These are phyloP conservation scores for Colletotrichum musicola DNA, from an alignment of 2,329 filamentous ascomycete species.

Conservation along the genomic window DNA sequence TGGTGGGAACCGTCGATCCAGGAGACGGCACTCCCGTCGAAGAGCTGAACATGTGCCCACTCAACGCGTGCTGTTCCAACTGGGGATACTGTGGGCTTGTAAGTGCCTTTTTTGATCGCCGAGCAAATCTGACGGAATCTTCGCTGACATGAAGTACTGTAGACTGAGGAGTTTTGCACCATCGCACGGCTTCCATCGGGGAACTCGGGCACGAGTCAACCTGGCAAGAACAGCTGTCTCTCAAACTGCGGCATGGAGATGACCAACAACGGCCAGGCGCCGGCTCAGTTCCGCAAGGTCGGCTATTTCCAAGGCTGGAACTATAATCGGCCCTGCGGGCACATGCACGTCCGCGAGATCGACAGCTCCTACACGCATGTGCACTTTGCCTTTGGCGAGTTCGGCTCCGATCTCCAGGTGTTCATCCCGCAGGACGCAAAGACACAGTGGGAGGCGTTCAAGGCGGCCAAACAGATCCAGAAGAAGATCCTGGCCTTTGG, in stretches of 20 bases:
- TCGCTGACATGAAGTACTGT: too few species aligned
- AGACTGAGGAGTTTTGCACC: too few species aligned
- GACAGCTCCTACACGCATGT: slow-evolving; percentile 45
- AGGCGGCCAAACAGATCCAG: slow-evolving; percentile 24
- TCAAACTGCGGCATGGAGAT: slow-evolving; percentile 54
- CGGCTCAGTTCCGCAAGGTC: slow-evolving; percentile 44
- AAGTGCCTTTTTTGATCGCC: too few species aligned
- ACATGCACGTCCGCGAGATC: slow-evolving; percentile 44
- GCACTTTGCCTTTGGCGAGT: slow-evolving; percentile 48
- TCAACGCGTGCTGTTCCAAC: not conserved
- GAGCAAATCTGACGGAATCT: too few species aligned
- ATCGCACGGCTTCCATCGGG: too few species aligned
- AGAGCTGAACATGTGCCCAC: slow-evolving; percentile 37
- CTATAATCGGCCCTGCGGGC: slow-evolving; percentile 45
- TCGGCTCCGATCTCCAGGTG: slow-evolving; percentile 42
- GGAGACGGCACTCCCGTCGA: not conserved
- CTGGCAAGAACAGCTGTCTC: slow-evolving; percentile 41
- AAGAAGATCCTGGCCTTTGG: slow-evolving; percentile 57
- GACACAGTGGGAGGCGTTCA: slow-evolving; percentile 48
- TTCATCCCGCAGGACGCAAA: slow-evolving; percentile 40
- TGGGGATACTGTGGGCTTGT: too few species aligned
- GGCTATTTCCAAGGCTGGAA: slow-evolving; percentile 53
- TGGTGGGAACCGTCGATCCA: too few species aligned
- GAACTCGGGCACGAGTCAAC: not conserved
- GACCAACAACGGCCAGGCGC: slow-evolving; percentile 37